Percentiles rank a stretch among this genome's conserved stretches.
Evolutionary conservation across 106 monocot species (phyloP).

Genomic region (Phalaenopsis aphrodite): DNA sequence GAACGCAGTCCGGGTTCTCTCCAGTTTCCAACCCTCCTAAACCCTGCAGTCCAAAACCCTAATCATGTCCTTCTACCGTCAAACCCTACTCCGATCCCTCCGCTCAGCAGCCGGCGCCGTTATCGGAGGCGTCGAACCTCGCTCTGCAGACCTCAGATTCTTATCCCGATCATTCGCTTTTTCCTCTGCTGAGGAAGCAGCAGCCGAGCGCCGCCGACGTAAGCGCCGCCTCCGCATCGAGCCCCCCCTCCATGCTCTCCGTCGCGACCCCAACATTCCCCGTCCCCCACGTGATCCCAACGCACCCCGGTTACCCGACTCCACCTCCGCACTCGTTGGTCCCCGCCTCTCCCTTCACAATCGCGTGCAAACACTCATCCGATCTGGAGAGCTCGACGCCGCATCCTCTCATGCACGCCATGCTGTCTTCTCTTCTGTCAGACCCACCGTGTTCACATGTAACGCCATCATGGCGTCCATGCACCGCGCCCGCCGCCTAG

Average conservation of each 20-base stretch:
- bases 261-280: constrained; percentile 39
- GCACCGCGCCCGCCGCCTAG: constrained; percentile 45
- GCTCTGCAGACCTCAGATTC: not conserved
- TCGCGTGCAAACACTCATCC: constrained; percentile 75
- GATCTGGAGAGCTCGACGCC: constrained; percentile 67
- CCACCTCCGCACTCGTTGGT: constrained; percentile 83
- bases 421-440: constrained; percentile 56
- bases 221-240: constrained; percentile 91
- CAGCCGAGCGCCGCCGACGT: constrained; percentile 81
- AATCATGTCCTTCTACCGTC: constrained; percentile 6
- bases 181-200: constrained; percentile 94
- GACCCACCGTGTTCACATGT: constrained; percentile 98
- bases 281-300: constrained; percentile 64
- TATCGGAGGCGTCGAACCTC: not conserved
- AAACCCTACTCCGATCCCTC: not conserved
- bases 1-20: no score
- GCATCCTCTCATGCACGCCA: constrained; percentile 60
- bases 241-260: constrained; percentile 78
- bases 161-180: constrained; percentile 54
- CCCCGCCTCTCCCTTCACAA: constrained; percentile 92
- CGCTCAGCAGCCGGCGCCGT: not conserved
- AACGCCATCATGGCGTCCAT: constrained; percentile 79
- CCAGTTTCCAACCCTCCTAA: not conserved
- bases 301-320: constrained; percentile 80
- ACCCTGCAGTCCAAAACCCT: not conserved